Evolutionary conservation across 352 stramenopile genomes (phyloP).

Genomic region (Peronospora tabacina): DNA sequence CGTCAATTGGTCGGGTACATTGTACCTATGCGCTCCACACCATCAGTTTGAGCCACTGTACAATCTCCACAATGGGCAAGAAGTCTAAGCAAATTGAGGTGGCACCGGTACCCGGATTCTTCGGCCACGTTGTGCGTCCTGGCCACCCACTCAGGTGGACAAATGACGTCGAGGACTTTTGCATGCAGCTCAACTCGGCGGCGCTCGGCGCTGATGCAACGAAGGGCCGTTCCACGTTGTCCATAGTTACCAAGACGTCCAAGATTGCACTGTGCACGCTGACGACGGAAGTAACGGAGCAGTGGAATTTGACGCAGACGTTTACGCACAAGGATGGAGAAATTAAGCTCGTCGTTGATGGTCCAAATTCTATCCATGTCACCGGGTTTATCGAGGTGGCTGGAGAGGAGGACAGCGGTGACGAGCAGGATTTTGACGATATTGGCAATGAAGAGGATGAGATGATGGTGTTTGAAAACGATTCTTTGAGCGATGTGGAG

Average conservation of each 20-base stretch:
- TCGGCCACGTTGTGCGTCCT: slow-evolving; percentile 60
- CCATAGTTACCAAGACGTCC: slow-evolving; percentile 51
- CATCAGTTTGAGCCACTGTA: slow-evolving; percentile 8
- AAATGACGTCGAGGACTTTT: slow-evolving; percentile 72
- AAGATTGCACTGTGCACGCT: slow-evolving; percentile 78
- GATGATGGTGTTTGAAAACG: slow-evolving; percentile 52
- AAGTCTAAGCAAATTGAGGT: slow-evolving; percentile 31
- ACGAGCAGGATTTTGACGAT: slow-evolving; percentile 51
- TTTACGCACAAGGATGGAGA: slow-evolving; percentile 70
- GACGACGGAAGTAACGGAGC: slow-evolving; percentile 43
- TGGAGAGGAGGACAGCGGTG: slow-evolving; percentile 58
- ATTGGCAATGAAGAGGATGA: slow-evolving; percentile 41
- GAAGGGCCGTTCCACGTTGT: slow-evolving; percentile 65
- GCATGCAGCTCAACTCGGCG: slow-evolving; percentile 68
- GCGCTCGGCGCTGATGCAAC: slow-evolving; percentile 48
- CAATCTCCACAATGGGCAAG: slow-evolving; percentile 20
- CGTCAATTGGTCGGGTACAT: neutral
- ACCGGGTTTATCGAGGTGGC: slow-evolving; percentile 75
- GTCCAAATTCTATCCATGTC: slow-evolving; percentile 70
- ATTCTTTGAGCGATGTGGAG: slow-evolving; percentile 31
- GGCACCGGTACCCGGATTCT: slow-evolving; percentile 63
- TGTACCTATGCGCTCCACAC: slow-evolving; percentile 1
- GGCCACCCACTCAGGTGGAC: slow-evolving; percentile 56
- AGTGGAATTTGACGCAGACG: slow-evolving; percentile 72
- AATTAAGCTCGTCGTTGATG: slow-evolving; percentile 63